phyloP scores from a whole-genome alignment of 1,284 basidiomycete genomes.

The Ustilago tritici region DNA sequence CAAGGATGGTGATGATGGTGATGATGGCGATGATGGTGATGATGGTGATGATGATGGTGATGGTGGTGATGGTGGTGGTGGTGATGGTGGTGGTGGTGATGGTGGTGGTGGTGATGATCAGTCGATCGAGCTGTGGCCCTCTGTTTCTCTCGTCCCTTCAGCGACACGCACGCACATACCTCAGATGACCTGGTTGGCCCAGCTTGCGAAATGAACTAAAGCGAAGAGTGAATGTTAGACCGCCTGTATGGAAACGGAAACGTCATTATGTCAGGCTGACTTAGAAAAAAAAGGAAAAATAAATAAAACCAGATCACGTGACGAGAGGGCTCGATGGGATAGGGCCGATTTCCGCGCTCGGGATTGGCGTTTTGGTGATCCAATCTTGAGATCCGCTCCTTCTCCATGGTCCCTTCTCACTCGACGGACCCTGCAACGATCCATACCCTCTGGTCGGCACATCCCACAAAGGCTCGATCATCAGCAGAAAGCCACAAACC shows the following conservation, averaged over 20 bases:
- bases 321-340: constrained; percentile 20
- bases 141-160: neutral
- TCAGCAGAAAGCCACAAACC: neutral
- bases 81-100: no score
- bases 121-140: constrained; percentile 1
- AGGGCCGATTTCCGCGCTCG: constrained; percentile 7
- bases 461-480: neutral
- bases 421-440: no score
- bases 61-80: no score
- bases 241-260: no score
- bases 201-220: constrained; percentile 4
- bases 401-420: neutral
- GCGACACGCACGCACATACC: constrained; percentile 6
- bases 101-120: neutral
- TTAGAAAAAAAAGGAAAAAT: neutral
- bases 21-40: no score
- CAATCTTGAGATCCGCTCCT: constrained; percentile 9
- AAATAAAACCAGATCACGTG: constrained; percentile 20
- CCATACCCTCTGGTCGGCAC: neutral
- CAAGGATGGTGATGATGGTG: no score
- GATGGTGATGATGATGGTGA: no score
- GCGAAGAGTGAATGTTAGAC: no score
- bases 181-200: neutral
- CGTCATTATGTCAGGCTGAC: constrained; percentile 17
- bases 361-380: constrained; percentile 8